Conservation (phyloP, 441 rosid genomes). For the Arabidopsis hybrid region DNA sequence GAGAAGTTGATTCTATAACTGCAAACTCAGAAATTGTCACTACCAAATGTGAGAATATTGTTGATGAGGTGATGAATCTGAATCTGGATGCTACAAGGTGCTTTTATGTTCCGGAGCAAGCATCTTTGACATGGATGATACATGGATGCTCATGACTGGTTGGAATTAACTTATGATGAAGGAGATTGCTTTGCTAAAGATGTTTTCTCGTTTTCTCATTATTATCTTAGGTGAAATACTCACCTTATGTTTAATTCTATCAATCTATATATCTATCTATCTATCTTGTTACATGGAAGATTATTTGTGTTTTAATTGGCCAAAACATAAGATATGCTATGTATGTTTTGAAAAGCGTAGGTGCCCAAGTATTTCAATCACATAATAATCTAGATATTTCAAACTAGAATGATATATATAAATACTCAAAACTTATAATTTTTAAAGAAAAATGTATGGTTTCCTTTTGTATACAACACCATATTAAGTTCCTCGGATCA, state of each 20-base stretch:
- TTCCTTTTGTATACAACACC: neutral
- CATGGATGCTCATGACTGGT: neutral
- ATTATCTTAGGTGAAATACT: neutral
- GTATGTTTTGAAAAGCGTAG: neutral
- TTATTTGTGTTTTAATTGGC: neutral
- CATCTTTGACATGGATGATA: neutral
- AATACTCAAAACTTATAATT: neutral
- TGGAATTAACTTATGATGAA: neutral
- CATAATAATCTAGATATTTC: neutral
- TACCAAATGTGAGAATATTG: neutral
- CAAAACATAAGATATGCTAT: neutral
- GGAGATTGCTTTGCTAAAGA: neutral
- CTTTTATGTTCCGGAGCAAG: neutral
- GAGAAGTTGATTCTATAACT: neutral
- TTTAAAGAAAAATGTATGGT: too few relatives aligned
- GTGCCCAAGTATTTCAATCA: neutral
- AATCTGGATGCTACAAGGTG: neutral
- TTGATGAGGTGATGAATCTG: neutral
- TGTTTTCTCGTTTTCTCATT: slow-evolving; percentile 4
- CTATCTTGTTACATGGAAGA: neutral
- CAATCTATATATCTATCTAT: neutral
- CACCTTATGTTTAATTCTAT: neutral
- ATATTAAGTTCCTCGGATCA: neutral
- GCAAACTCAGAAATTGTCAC: neutral
- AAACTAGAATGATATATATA: neutral